Base-by-base conservation (phyloP, 1,284 basidiomycete genomes). In the Sphagnurus paluster region DNA sequence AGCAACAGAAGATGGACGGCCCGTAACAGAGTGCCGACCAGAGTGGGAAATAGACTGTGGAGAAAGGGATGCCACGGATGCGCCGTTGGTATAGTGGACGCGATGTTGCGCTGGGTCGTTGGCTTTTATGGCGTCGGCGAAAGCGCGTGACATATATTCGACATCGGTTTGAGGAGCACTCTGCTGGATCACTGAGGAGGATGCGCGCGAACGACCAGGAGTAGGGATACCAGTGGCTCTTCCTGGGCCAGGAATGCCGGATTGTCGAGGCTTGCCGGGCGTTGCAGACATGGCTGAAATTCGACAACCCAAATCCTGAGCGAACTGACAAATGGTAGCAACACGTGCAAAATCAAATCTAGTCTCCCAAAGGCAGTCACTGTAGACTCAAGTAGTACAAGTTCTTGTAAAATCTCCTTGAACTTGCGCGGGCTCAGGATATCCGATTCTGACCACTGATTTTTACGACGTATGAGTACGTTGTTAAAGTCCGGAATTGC, bases 61-160 rank as follows among this genome's bases (percentile, higher is more conserved):
- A n/a, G 80, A 79, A 20, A 76, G 65, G 2, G 75, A 66, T 1
- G 76, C 70, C n/a, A 69, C 63, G 2, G 75, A 65, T 0, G 76
- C 70, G n/a, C 69, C 52, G 51, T 70, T 70, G 43, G 69, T 66
- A 44, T 70, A 48, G 43, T 62, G 59, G 45, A 65, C 53, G 50
- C 81, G 80, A 65, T 89, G 84, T 35, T 78, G 76, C 21, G 83
- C 76, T 25, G 88, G 89, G 62, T 90, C 84, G 57, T 91, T 87
- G 36, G 84, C 78, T 56, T 75, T 83, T 62, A 91, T 79, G 17
- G 87, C 88, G 53, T 90, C 87, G 37, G 75, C 77, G 55, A 91
- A 84, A 11, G 87, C 82, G 54, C 75, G 76, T 40, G 79, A 76
- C 54, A 80, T 77, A 51, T 75, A 80, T 39, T 86, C 79, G 43